These are phyloP conservation scores for Diaporthe longicolla DNA, from an alignment of 2,329 filamentous ascomycete genomes.

Conservation along the genomic window DNA sequence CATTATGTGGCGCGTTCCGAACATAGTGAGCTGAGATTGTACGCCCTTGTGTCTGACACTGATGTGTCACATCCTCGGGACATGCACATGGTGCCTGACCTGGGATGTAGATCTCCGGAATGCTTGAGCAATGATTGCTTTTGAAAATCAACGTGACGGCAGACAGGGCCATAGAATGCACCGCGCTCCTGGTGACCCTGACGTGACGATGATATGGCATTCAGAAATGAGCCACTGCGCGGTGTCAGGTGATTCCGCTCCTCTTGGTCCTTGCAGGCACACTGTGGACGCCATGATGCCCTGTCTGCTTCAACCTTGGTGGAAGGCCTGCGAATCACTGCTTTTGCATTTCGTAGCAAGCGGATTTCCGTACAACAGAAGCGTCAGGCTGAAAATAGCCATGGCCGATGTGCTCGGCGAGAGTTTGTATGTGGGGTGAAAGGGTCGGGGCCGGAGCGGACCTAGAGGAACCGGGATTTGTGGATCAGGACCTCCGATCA, in stretches of 20 bases:
- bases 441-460: background rate
- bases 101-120: background rate
- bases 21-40: background rate
- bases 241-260: constrained; percentile 37
- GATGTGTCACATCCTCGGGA: background rate
- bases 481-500: constrained; percentile 4
- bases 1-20: background rate
- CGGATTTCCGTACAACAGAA: no score
- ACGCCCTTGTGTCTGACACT: background rate
- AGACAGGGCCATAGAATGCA: background rate
- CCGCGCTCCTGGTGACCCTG: background rate
- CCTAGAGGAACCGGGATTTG: background rate
- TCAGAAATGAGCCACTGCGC: background rate
- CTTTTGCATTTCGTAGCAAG: background rate
- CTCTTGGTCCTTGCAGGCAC: background rate
- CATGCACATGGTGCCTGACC: background rate
- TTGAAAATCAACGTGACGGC: background rate
- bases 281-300: background rate
- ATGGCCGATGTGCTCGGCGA: background rate
- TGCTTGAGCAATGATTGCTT: constrained; percentile 2
- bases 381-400: background rate
- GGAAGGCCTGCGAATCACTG: background rate
- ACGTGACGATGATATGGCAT: background rate
- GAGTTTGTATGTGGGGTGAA: background rate
- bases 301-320: background rate